phyloP scores from a whole-genome alignment of 495 filamentous ascomycete species.

The Penicillium pulvis region DNA sequence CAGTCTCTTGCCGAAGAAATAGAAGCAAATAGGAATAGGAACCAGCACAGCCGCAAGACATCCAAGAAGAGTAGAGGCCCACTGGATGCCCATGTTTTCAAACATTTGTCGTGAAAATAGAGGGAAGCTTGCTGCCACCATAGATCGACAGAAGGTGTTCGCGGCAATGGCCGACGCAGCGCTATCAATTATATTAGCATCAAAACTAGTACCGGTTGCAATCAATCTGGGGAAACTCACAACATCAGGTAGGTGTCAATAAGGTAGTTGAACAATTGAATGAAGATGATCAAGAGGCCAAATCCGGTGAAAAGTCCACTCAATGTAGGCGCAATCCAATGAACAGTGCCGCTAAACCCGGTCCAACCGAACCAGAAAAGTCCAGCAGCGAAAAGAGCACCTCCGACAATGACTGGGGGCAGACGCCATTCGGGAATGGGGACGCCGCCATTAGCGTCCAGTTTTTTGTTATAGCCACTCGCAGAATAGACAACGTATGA shows the following conservation, averaged over 20 bases:
- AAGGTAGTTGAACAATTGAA: slow-evolving; percentile 83
- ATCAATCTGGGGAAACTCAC: slow-evolving; percentile 42
- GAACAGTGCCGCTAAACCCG: slow-evolving; percentile 62
- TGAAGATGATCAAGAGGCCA: slow-evolving; percentile 76
- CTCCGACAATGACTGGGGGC: slow-evolving; percentile 75
- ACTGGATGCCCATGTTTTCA: slow-evolving; percentile 72
- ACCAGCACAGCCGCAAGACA: slow-evolving; percentile 68
- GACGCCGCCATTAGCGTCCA: slow-evolving; percentile 69
- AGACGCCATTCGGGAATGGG: slow-evolving; percentile 87
- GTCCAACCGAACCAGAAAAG: slow-evolving; percentile 93
- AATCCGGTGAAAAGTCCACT: slow-evolving; percentile 66
- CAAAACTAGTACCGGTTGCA: background rate
- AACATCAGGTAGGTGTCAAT: slow-evolving; percentile 91
- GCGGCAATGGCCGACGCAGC: slow-evolving; percentile 87
- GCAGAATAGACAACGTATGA: slow-evolving; percentile 31
- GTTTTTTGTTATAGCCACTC: slow-evolving; percentile 54
- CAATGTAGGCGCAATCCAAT: slow-evolving; percentile 84
- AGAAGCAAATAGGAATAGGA: slow-evolving; percentile 63
- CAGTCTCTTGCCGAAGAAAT: slow-evolving; percentile 39
- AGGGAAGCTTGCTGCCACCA: slow-evolving; percentile 75
- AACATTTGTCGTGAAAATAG: slow-evolving; percentile 84
- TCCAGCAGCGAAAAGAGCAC: slow-evolving; percentile 69
- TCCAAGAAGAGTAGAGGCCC: slow-evolving; percentile 76
- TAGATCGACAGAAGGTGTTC: slow-evolving; percentile 81
- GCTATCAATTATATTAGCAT: slow-evolving; percentile 28